phyloP scores from a whole-genome alignment of 345 rosid genomes.

The Melaleuca alternifolia region DNA sequence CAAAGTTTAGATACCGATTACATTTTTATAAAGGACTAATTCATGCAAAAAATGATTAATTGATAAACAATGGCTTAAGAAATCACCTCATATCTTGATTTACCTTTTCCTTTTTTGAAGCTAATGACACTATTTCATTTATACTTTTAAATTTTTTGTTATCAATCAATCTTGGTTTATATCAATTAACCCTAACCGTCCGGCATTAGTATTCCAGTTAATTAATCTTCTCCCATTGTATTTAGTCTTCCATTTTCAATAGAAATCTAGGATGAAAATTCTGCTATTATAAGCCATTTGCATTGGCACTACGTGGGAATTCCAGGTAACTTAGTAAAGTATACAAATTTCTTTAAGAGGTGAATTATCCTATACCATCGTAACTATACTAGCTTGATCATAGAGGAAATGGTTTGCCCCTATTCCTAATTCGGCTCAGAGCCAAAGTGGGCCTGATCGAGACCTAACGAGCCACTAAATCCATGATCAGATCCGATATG shows the following conservation, averaged over 20 bases:
- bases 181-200: neutral
- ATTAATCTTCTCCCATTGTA: neutral
- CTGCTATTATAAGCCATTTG: neutral
- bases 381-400: neutral
- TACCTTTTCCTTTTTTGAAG: neutral
- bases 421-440: neutral
- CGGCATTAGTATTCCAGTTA: too few relatives aligned
- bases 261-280: neutral
- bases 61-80: neutral
- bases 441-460: neutral
- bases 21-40: neutral
- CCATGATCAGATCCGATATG: neutral
- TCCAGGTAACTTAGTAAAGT: neutral
- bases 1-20: neutral
- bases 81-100: neutral
- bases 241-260: neutral
- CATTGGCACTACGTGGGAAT: neutral
- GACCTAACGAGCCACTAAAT: neutral
- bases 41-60: neutral
- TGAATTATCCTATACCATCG: neutral
- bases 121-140: neutral
- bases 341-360: neutral
- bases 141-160: neutral
- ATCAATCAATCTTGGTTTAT: neutral
- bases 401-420: neutral